Base-by-base conservation (phyloP, 2,329 filamentous ascomycete species). In the Verticillium dahliae region DNA sequence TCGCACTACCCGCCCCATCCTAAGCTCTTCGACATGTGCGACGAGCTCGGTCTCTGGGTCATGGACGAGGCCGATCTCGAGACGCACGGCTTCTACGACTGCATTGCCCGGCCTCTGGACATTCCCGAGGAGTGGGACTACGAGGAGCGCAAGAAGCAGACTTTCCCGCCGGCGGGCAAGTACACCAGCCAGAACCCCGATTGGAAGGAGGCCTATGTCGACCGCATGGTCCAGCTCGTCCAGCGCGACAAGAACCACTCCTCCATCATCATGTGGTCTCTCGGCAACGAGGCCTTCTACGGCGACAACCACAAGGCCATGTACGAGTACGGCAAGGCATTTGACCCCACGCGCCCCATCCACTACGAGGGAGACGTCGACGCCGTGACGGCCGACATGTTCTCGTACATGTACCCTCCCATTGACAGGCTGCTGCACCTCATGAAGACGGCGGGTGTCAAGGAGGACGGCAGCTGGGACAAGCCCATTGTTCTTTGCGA, bases 221-320 rank as follows among this genome's bases (percentile, higher is more conserved):
- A 91, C 70, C 84, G 89, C 3, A 85, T 86, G 61, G 73, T 78
- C 37, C 85, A 89, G 60, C 73, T 91, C 61, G 79, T 91, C 0
- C 80, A 86, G 67, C 80, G 89, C 15, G 88, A 91, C 71, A 90
- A 90, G 73, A 88, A 91, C 62, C 86, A 90, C 65, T 72, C 89
- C 0, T 87, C 81, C n/a, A 79, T 91, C 58, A 85, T 91, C 57
- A 83, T 90, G 52, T 91, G 89, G 89, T 88, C 85, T 56, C 76
- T 91, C 0, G 89, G 89, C 0, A 91, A 91, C 67, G 89, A 91
- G 69, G 83, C 88, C 0, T 91, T 90, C 69, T 90, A 89, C 67
- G 89, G 89, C 0, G 75, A 77, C 9, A 91, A 91, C 68, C 86
- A 89, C 68, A 79, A 78, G 56, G 84, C 83, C 38, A 91, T 91